A percentile compares a stretch with the other conserved stretches of the same genome.
These are phyloP conservation scores for Pterocarpus santalinus DNA, from an alignment of 306 rosid species.

Conservation along the genomic window DNA sequence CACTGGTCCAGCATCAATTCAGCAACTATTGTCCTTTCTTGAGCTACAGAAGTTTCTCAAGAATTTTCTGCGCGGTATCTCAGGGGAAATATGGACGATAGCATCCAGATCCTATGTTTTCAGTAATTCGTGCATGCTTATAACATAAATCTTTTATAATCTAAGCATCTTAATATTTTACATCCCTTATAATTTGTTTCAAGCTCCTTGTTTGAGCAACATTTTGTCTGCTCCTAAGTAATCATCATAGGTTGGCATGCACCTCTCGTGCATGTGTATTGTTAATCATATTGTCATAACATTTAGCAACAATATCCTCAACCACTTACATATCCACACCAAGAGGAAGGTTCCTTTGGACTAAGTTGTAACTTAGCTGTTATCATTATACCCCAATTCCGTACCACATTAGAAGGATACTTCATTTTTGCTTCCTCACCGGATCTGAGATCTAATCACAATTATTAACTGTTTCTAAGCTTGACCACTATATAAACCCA, in stretches of 20 bases:
- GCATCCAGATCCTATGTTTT: conserved; percentile 43
- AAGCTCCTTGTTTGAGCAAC: background rate
- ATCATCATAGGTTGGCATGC: conserved; percentile 51
- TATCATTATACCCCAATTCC: conserved; percentile 41
- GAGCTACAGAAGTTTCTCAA: conserved; percentile 42
- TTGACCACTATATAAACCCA: conserved; percentile 21
- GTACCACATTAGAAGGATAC: conserved; percentile 47
- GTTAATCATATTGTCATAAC: conserved; percentile 22
- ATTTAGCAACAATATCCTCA: conserved; percentile 48
- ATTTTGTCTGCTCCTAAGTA: conserved; percentile 31
- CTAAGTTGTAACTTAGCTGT: conserved; percentile 62
- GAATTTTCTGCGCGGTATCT: no score
- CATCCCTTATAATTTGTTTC: conserved; percentile 10
- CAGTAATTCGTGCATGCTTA: conserved; percentile 7
- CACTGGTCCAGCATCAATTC: no score
- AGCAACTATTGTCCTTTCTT: background rate
- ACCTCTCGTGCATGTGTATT: conserved; percentile 33
- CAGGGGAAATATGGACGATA: background rate
- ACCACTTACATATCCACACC: conserved; percentile 42
- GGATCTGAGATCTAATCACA: conserved; percentile 55
- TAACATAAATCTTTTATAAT: conserved; percentile 21
- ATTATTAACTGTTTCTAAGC: conserved; percentile 8
- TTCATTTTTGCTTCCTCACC: conserved; percentile 53
- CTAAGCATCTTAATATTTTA: conserved; percentile 12
- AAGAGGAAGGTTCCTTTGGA: conserved; percentile 52